Evolutionary conservation across 2,329 filamentous ascomycete genomes (phyloP), one percentile per base, ranked within the genome.

Genomic region (Calonectria leucothoes): DNA sequence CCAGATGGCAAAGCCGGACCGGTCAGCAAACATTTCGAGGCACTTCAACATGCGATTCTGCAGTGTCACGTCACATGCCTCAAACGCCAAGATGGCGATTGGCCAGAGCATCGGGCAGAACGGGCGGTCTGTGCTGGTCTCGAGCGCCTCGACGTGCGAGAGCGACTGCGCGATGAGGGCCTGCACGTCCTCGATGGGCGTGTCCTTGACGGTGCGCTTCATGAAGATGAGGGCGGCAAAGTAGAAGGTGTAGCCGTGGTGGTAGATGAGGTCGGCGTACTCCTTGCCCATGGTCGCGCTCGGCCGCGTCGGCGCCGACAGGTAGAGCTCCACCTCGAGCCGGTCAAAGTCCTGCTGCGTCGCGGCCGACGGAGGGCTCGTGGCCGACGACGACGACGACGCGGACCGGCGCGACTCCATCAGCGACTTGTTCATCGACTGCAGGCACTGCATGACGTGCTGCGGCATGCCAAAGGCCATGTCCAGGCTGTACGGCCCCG

Each of bases 71-170:
- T 79, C 69, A 4, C 45, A 61, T 10, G 71, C 76, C 51, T 80
- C 78, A 31, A 80, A 80, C 0, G 78, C 69, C 49, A 79, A 59
- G 0, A 80, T 79, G 3, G 77, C 78, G 1, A 80, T 66, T 10
- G 78, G 78, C 78, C 78, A 80, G 12, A 80, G 59, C 78, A 80
- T 80, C 33, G 78, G 78, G 0, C 70, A 79, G 23, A 74, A 80
- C 4, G 74, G 78, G 14, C 77, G 67, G 5, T 39, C 61, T 6
- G 78, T 80, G 12, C 68, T 48, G 0, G 33, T 27, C 14, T 68
- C 69, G 4, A 80, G 15, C 35, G 77, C 75, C 57, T 80, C 78
- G 2, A 80, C 55, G 29, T 80, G 78, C 1, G 72, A 69, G 4
- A 80, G 61, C 1, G 78, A 75, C 42, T 80, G 79, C 65, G 79